These are phyloP conservation scores for Sarocladium kiliense DNA, from an alignment of 2,329 filamentous ascomycete genomes.

Conservation along the genomic window DNA sequence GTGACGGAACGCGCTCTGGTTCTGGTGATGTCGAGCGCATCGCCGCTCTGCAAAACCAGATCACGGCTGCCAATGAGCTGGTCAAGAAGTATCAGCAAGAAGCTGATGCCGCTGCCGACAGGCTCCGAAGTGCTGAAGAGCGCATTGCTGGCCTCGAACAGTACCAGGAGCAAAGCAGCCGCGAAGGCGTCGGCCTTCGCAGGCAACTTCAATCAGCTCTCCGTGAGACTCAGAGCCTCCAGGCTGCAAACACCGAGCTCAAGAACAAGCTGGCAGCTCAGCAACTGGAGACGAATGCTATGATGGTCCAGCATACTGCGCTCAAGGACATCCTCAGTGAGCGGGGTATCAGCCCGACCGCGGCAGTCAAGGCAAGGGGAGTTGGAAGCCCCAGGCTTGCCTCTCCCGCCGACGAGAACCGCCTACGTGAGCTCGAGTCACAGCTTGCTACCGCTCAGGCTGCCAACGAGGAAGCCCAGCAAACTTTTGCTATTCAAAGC, in stretches of 20 bases:
- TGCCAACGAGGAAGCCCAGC: constrained; percentile 80
- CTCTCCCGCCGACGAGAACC: constrained; percentile 66
- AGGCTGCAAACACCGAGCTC: constrained; percentile 74
- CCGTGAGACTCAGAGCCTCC: constrained; percentile 76
- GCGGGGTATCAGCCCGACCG: constrained; percentile 76
- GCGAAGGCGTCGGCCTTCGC: constrained; percentile 84
- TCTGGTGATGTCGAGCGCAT: constrained; percentile 60
- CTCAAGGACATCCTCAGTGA: constrained; percentile 90
- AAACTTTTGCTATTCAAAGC: constrained; percentile 69
- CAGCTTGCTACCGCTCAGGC: constrained; percentile 74
- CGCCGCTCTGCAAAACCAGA: constrained; percentile 69
- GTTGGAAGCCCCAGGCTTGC: constrained; percentile 65
- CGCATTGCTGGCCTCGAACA: constrained; percentile 88
- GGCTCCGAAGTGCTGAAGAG: constrained; percentile 87
- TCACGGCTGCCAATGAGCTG: constrained; percentile 70
- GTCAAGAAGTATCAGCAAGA: constrained; percentile 87
- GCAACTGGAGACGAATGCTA: constrained; percentile 89
- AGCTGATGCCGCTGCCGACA: constrained; percentile 81
- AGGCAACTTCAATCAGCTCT: constrained; percentile 83
- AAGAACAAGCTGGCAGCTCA: constrained; percentile 79
- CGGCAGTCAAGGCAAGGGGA: constrained; percentile 64
- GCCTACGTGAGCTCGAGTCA: constrained; percentile 80
- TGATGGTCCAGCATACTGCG: constrained; percentile 86
- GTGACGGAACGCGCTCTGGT: constrained; percentile 41
- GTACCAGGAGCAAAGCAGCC: constrained; percentile 94